Base-by-base conservation (phyloP, 345 rosid genomes). In the Kandelia obovata region DNA sequence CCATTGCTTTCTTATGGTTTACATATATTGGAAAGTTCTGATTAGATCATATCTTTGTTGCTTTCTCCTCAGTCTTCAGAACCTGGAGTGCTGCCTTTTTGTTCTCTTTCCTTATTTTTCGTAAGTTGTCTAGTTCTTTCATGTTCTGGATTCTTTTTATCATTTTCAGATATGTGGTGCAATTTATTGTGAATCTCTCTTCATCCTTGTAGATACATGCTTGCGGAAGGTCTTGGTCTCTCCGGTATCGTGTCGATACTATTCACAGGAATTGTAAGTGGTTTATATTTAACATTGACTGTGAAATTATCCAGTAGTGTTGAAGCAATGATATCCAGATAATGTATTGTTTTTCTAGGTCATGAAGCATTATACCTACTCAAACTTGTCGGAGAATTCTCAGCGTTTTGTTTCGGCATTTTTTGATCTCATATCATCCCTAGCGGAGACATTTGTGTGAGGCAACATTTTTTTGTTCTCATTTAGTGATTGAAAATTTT, bases 211-310 rank as follows among this genome's bases (percentile, higher is more conserved):
- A 94, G 99, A 71, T 94, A 94, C 86, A 91, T 94, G 99, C 99
- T 94, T 72, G 96, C 97, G 37, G 99, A 94, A 88, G 99, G 99
- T 80, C 89, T 95, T 78, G 86, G 99, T 67, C 96, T 95, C 69
- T 92, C 97, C 74, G 99, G 99, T 74, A 95, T 95, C 39, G 99
- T 92, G 70, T 92, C 99, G 1, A 95, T 95, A 80, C 77, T 95
- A 73, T 95, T 92, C 81, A 92, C 97, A 4, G 99, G 97, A 80
- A 92, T 95, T 61, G 99, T 95, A 73, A 92, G 99, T 75, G 46
- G 49, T 10, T 43, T 37, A 66, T 34, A 10, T 65, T 23, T 32
- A 26, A 51, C 49, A 16, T 51, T 69, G 25, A 62, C 13, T 27
- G 35, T 49, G 43, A 5, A 59, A 27, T 37, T 51, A 6, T 37